Percentiles rank a stretch among this genome's conserved stretches.
phyloP scores from a whole-genome alignment of 371 early-diverging fungal species.

The Nosema bombycis region DNA sequence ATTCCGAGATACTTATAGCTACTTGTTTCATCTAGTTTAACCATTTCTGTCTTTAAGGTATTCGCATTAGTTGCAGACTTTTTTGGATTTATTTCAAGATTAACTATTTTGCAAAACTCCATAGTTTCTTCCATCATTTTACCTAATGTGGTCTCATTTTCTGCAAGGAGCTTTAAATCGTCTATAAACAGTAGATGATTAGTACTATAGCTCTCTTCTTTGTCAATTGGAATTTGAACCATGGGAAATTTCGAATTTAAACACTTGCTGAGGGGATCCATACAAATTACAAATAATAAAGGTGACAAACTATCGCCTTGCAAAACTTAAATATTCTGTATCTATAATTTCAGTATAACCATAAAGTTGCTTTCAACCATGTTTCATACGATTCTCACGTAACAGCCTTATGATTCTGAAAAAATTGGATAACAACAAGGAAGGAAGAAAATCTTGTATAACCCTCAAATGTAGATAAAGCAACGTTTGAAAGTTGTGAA shows the following conservation, averaged over 20 bases:
- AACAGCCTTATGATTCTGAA: too few species aligned
- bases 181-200: conserved; percentile 11
- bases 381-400: too few species aligned
- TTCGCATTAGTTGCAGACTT: neutral
- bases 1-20: conserved; percentile 1
- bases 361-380: too few species aligned
- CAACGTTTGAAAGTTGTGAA: too few species aligned
- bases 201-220: conserved; percentile 4
- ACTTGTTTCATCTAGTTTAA: neutral
- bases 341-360: too few species aligned
- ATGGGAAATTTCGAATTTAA: neutral
- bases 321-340: too few species aligned
- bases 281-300: neutral
- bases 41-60: neutral
- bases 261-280: neutral
- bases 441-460: too few species aligned
- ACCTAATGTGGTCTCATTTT: neutral
- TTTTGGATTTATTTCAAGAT: neutral
- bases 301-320: conserved; percentile 2
- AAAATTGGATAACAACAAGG: too few species aligned
- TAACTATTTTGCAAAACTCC: neutral
- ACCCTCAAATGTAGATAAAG: too few species aligned
- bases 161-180: neutral
- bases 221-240: neutral
- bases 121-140: conserved; percentile 1